phyloP scores from a whole-genome alignment of 345 rosid genomes.

The Luvunga scandens region DNA sequence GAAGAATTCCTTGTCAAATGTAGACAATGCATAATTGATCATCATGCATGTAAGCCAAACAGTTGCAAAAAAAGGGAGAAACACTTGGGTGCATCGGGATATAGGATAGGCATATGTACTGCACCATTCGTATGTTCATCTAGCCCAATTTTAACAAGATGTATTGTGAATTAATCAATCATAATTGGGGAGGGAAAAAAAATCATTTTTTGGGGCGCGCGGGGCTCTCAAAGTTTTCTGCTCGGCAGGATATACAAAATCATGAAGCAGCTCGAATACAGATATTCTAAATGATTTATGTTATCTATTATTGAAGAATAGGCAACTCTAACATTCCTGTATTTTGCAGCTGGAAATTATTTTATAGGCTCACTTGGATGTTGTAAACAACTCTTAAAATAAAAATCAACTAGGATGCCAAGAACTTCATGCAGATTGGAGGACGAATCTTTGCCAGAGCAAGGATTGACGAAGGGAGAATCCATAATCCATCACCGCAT shows the following conservation, averaged over 20 bases:
- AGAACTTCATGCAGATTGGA: slow-evolving; percentile 80
- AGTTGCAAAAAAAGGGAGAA: not conserved
- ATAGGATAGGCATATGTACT: no score
- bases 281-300: not conserved
- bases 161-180: no score
- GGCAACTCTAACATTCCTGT: not conserved
- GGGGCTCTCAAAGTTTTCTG: not conserved
- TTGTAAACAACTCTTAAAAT: not conserved
- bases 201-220: not conserved
- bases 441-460: slow-evolving; percentile 67
- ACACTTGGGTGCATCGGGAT: no score
- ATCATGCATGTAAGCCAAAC: not conserved
- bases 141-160: no score
- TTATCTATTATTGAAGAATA: not conserved
- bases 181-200: not conserved
- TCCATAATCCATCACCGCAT: slow-evolving; percentile 94
- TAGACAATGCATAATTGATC: not conserved
- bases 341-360: no score
- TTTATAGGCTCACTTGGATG: not conserved
- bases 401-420: slow-evolving; percentile 23
- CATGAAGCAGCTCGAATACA: no score
- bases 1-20: not conserved
- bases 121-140: no score
- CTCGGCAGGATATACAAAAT: not conserved
- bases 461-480: slow-evolving; percentile 73